A percentile compares a stretch with the other conserved stretches of the same genome.
Conservation (phyloP, 208 protist genomes). For the Herpetomonas samuelpessoai region DNA sequence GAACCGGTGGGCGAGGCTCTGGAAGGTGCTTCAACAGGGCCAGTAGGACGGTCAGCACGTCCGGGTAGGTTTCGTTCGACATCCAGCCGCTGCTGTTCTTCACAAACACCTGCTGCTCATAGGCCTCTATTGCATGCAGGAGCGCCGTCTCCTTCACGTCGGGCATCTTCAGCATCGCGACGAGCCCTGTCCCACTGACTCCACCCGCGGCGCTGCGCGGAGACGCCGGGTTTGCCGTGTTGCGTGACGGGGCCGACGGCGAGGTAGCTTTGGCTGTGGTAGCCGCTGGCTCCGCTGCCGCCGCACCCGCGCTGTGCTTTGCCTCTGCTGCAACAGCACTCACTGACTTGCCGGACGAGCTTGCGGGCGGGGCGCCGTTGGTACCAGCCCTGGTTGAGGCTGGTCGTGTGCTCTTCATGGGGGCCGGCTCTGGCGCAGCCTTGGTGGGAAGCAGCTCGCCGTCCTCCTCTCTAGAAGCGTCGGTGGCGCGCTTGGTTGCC, state of each 20-base stretch:
- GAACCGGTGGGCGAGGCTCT: conserved; percentile 68
- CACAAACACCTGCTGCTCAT: conserved; percentile 54
- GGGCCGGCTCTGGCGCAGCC: conserved; percentile 32
- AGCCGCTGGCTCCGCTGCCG: no score
- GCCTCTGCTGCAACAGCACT: no score
- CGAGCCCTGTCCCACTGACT: conserved; percentile 42
- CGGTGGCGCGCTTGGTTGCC: conserved; percentile 13
- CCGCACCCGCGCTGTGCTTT: no score
- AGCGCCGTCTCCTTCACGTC: conserved; percentile 78
- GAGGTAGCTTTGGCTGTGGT: no score
- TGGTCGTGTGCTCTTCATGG: conserved; percentile 23
- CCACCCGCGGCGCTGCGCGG: conserved; percentile 4
- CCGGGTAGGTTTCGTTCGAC: conserved; percentile 22
- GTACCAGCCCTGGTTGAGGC: background rate
- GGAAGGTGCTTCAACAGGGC: conserved; percentile 63
- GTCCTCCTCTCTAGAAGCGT: conserved; percentile 22
- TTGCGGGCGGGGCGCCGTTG: no score
- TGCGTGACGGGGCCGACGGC: no score
- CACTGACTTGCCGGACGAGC: no score
- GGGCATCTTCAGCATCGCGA: conserved; percentile 64
- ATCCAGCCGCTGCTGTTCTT: conserved; percentile 32
- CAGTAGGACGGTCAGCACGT: conserved; percentile 46
- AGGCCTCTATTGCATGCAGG: conserved; percentile 67
- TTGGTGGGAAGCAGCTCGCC: conserved; percentile 27
- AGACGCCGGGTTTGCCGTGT: conserved; percentile 4